These are phyloP conservation scores for Verticillium nonalfalfae DNA, from an alignment of 2,329 filamentous ascomycete species.

Conservation along the genomic window DNA sequence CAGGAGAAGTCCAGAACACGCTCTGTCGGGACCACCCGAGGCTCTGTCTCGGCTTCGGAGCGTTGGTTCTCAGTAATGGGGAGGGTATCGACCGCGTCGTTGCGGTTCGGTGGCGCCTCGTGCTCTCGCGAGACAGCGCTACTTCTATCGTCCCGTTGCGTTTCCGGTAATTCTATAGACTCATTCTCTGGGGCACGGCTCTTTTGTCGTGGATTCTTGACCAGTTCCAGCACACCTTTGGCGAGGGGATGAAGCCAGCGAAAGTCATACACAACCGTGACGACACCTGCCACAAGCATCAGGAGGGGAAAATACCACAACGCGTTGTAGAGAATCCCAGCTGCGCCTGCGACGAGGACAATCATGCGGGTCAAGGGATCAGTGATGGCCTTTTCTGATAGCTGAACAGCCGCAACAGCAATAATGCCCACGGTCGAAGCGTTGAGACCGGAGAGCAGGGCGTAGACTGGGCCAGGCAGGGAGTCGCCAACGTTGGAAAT, in stretches of 20 bases:
- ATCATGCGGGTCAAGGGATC: constrained; percentile 57
- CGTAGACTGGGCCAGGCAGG: constrained; percentile 58
- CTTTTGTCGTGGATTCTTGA: not conserved
- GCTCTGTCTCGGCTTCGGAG: not conserved
- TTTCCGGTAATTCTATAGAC: not conserved
- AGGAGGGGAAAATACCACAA: constrained; percentile 70
- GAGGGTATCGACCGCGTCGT: constrained; percentile 1
- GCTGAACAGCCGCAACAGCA: constrained; percentile 60
- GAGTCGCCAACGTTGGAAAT: constrained; percentile 52
- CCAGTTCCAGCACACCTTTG: not conserved
- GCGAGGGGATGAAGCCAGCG: constrained; percentile 36
- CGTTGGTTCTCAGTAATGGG: not conserved
- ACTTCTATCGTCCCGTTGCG: not conserved
- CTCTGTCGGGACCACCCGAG: constrained; percentile 24
- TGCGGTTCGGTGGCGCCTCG: not conserved
- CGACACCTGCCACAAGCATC: constrained; percentile 48
- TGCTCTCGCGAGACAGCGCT: not conserved
- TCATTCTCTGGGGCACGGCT: not conserved
- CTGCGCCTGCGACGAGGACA: constrained; percentile 56
- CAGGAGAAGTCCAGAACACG: constrained; percentile 34
- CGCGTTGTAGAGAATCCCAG: constrained; percentile 63
- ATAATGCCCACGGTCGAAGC: constrained; percentile 67
- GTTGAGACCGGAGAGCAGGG: constrained; percentile 65
- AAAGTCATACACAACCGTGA: constrained; percentile 50
- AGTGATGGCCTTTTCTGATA: constrained; percentile 61